Conservation (phyloP, 2,329 filamentous ascomycete species). For the Epichloe sibirici region DNA sequence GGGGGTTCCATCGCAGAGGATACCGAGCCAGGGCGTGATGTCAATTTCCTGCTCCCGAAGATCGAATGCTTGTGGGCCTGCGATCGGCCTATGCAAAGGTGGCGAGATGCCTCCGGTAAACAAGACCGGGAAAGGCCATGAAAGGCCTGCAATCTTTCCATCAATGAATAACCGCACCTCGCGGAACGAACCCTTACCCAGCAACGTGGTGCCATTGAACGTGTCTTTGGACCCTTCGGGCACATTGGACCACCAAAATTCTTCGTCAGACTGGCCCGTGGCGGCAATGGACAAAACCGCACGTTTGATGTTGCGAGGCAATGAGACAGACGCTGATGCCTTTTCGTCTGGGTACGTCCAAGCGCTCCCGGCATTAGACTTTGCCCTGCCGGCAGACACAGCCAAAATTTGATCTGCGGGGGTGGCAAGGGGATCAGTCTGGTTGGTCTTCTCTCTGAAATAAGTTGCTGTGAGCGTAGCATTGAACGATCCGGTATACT, state of each 20-base stretch:
- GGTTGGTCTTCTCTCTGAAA: slow-evolving; percentile 31
- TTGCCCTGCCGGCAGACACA: slow-evolving; percentile 43
- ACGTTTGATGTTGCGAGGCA: slow-evolving; percentile 55
- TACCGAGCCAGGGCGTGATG: slow-evolving; percentile 61
- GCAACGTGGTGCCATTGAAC: slow-evolving; percentile 47
- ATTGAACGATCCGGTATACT: slow-evolving; percentile 63
- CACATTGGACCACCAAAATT: slow-evolving; percentile 80
- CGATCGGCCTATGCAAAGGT: slow-evolving; percentile 65
- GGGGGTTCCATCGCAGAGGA: slow-evolving; percentile 51
- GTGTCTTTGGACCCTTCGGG: slow-evolving; percentile 45
- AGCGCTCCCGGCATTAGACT: slow-evolving; percentile 38
- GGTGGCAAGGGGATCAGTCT: neutral
- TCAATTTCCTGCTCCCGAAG: slow-evolving; percentile 72
- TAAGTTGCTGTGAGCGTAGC: slow-evolving; percentile 64
- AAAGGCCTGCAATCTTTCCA: slow-evolving; percentile 56
- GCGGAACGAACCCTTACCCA: slow-evolving; percentile 61
- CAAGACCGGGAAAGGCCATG: slow-evolving; percentile 72
- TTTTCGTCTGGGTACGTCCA: slow-evolving; percentile 54
- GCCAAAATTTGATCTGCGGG: slow-evolving; percentile 57
- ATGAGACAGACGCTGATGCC: slow-evolving; percentile 43
- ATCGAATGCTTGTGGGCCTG: slow-evolving; percentile 69
- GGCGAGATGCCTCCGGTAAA: slow-evolving; percentile 74
- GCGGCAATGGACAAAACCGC: slow-evolving; percentile 68
- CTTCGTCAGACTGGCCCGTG: slow-evolving; percentile 63
- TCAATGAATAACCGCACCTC: slow-evolving; percentile 71